These are phyloP conservation scores for Populus tremula DNA, from an alignment of 345 rosid species.

Conservation along the genomic window DNA sequence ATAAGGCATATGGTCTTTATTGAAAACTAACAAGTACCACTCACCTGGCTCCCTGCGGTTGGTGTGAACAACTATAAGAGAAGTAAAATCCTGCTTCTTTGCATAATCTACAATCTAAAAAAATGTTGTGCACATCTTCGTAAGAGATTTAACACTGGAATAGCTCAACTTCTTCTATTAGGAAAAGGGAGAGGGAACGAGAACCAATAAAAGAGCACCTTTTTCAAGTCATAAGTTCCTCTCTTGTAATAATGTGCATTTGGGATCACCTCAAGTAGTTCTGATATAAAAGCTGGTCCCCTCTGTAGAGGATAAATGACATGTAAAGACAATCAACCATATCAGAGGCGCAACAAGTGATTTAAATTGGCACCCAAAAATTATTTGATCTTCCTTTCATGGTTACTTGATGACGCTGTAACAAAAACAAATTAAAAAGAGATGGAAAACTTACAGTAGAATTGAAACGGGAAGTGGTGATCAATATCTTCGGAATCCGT, in stretches of 20 bases:
- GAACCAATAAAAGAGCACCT: constrained; percentile 40
- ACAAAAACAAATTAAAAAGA: neutral
- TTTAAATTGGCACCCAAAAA: neutral
- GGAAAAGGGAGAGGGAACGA: neutral
- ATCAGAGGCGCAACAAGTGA: constrained; percentile 2
- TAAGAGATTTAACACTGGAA: neutral
- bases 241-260: constrained; percentile 73
- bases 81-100: constrained; percentile 67
- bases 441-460: constrained; percentile 59
- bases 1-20: neutral
- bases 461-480: constrained; percentile 91
- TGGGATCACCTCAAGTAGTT: constrained; percentile 74
- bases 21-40: constrained; percentile 12
- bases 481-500: constrained; percentile 57
- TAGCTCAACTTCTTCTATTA: neutral
- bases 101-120: constrained; percentile 87
- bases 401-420: neutral
- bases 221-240: constrained; percentile 90
- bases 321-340: neutral
- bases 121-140: neutral
- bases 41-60: constrained; percentile 89
- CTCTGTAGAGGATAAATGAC: constrained; percentile 43
- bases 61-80: constrained; percentile 79
- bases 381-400: neutral
- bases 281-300: constrained; percentile 81